A percentile compares a stretch with the other conserved stretches of the same genome.
These are phyloP conservation scores for Carex cristatella DNA, from an alignment of 176 grass and related monocot genomes.

Conservation along the genomic window DNA sequence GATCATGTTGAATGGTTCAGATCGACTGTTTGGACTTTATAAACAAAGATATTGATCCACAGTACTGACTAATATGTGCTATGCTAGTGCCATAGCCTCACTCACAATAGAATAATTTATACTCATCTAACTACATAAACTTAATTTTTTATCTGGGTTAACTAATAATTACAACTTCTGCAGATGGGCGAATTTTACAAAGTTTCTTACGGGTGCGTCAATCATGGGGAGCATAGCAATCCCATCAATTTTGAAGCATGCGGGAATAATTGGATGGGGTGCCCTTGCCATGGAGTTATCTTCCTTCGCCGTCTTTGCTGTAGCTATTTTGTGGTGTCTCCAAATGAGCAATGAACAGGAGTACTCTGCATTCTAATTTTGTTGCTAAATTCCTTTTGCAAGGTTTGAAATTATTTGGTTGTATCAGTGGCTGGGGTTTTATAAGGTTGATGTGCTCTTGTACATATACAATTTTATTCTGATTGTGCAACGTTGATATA, in stretches of 20 bases:
- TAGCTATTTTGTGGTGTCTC: constrained; percentile 60
- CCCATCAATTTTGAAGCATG: constrained; percentile 80
- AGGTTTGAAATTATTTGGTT: constrained; percentile 1
- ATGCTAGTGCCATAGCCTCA: no score
- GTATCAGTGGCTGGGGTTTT: background rate
- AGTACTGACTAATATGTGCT: no score
- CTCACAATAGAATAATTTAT: background rate
- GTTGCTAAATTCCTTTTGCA: constrained; percentile 2
- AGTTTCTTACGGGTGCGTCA: constrained; percentile 79
- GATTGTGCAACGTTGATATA: background rate
- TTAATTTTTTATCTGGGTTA: background rate
- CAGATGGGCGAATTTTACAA: constrained; percentile 93
- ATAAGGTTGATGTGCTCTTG: background rate
- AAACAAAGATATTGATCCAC: no score
- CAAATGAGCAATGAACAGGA: constrained; percentile 58
- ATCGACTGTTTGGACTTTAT: no score
- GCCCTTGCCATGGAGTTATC: constrained; percentile 88
- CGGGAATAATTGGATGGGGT: constrained; percentile 76
- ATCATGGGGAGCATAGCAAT: constrained; percentile 90
- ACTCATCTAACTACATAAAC: background rate
- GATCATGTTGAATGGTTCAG: no score
- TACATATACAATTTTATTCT: constrained; percentile 6
- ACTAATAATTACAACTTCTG: background rate
- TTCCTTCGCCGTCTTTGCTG: constrained; percentile 68
- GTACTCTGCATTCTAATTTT: constrained; percentile 22